Conservation (phyloP, 2,329 filamentous ascomycete genomes). For the Diaporthe sp. region DNA sequence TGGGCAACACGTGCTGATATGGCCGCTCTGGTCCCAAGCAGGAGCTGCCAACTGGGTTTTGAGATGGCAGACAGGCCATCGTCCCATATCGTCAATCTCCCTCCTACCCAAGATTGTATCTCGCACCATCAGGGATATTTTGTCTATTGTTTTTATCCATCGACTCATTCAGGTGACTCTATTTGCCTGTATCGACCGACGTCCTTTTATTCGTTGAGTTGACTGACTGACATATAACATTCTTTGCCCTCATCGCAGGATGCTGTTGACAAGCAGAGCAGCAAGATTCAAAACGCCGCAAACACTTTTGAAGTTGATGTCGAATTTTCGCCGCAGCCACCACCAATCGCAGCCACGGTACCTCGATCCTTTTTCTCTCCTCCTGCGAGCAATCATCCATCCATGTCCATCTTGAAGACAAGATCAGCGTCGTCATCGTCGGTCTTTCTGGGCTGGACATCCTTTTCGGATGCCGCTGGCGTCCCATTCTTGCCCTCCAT, state of each 20-base stretch:
- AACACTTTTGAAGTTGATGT: conserved; percentile 35
- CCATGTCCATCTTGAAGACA: conserved; percentile 37
- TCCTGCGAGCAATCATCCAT: background rate
- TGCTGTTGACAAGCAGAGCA: background rate
- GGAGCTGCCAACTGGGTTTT: background rate
- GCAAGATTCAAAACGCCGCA: conserved; percentile 20
- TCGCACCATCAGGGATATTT: background rate
- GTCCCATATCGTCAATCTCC: background rate
- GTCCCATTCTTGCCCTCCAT: background rate
- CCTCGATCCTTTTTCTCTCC: background rate
- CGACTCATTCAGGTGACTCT: conserved; percentile 15
- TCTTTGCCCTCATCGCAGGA: conserved; percentile 7
- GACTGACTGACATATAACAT: background rate
- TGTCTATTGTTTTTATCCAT: background rate
- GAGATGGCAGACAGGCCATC: background rate
- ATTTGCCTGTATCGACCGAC: background rate
- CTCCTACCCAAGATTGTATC: background rate
- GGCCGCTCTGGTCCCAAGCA: background rate
- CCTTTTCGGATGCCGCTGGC: conserved; percentile 9
- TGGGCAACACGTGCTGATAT: background rate
- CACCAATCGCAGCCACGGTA: background rate
- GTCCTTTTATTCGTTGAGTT: background rate
- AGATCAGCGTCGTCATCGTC: conserved; percentile 29
- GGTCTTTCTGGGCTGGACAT: background rate
- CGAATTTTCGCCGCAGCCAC: background rate